phyloP scores from a whole-genome alignment of 164 flowering plant species.

The Cinnamomum chago region DNA sequence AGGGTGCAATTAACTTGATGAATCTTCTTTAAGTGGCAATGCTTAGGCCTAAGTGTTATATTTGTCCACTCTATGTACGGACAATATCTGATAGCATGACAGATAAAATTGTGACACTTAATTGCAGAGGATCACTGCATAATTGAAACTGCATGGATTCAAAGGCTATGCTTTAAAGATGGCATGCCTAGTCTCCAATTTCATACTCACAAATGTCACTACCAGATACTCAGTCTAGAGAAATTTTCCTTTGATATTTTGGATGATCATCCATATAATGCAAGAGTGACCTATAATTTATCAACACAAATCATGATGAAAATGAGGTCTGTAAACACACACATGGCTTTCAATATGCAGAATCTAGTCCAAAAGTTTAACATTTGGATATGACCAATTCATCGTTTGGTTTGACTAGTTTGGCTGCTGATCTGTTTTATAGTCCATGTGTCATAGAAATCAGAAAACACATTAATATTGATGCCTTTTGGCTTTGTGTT shows the following conservation, averaged over 20 bases:
- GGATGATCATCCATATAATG: not conserved
- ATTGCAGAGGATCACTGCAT: not conserved
- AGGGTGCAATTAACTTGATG: too few species aligned
- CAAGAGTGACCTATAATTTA: not conserved
- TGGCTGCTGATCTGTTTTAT: not conserved
- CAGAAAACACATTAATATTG: not conserved
- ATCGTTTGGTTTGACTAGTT: not conserved
- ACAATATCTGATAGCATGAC: not conserved
- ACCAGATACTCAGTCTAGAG: not conserved
- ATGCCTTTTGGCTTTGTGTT: not conserved
- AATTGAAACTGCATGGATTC: not conserved
- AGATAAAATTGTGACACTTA: not conserved
- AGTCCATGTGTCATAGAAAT: not conserved
- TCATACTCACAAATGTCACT: not conserved
- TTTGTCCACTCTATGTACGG: too few species aligned
- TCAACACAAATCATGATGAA: not conserved
- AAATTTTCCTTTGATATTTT: not conserved
- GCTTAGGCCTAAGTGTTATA: too few species aligned
- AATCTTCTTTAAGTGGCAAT: too few species aligned
- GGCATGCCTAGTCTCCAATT: not conserved
- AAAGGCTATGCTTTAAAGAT: too few species aligned
- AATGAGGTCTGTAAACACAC: conserved; percentile 10
- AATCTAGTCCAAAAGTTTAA: conserved; percentile 25
- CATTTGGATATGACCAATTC: not conserved
- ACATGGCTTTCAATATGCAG: conserved; percentile 9